These are phyloP conservation scores for Delonix regia DNA, from an alignment of 306 rosid species.

Conservation along the genomic window DNA sequence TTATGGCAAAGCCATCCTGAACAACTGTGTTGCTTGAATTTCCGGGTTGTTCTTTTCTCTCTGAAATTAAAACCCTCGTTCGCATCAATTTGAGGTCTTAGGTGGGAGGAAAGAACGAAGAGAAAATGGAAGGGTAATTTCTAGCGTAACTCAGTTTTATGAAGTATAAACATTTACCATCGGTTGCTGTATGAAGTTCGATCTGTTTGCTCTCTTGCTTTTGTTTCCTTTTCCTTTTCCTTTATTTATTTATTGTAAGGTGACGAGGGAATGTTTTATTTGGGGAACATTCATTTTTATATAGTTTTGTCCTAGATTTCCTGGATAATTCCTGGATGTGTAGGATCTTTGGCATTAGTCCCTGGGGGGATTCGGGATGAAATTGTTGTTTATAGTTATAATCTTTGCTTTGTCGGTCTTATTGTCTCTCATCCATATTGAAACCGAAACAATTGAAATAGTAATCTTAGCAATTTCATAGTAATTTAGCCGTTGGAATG, in stretches of 20 bases:
- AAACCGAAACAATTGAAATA: slow-evolving; percentile 15
- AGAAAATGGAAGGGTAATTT: slow-evolving; percentile 16
- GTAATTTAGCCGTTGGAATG: background rate
- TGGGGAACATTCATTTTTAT: slow-evolving; percentile 31
- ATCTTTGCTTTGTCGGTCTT: slow-evolving; percentile 24
- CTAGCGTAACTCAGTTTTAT: slow-evolving; percentile 1
- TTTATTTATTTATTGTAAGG: slow-evolving; percentile 2
- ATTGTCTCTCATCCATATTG: slow-evolving; percentile 16
- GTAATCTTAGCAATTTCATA: slow-evolving; percentile 28
- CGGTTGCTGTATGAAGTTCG: slow-evolving; percentile 17
- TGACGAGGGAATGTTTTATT: slow-evolving; percentile 27
- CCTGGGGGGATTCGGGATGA: slow-evolving; percentile 12
- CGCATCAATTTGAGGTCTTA: slow-evolving; percentile 17
- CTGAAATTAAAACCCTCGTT: background rate
- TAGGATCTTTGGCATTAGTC: background rate
- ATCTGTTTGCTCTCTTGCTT: slow-evolving; percentile 30
- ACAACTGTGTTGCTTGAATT: slow-evolving; percentile 9
- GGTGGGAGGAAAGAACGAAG: slow-evolving; percentile 3
- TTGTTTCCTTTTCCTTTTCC: background rate
- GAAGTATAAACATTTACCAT: background rate
- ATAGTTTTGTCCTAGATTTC: slow-evolving; percentile 28
- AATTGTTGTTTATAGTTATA: slow-evolving; percentile 4
- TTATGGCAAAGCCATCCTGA: slow-evolving; percentile 20
- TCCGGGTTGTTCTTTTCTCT: slow-evolving; percentile 17
- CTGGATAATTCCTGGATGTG: background rate